Percentiles rank a stretch among this genome's conserved stretches.
Conservation (phyloP, 371 early-diverging fungal genomes). For the Mucor mucedo region DNA sequence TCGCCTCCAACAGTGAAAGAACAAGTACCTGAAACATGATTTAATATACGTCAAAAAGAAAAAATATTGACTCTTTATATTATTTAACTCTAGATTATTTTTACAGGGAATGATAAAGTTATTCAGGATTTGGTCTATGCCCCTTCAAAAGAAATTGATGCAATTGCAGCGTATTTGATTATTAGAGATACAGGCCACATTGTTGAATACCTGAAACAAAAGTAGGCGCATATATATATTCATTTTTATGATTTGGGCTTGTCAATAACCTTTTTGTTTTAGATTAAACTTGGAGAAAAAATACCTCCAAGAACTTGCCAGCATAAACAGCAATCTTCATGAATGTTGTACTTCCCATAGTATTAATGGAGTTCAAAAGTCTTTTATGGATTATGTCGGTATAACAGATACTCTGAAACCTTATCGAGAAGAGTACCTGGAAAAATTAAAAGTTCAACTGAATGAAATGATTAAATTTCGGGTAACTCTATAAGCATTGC, state of each 20-base stretch:
- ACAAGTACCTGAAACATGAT: slow-evolving; percentile 5
- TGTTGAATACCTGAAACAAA: slow-evolving; percentile 32
- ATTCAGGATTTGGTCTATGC: slow-evolving; percentile 22
- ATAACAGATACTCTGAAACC: slow-evolving; percentile 14
- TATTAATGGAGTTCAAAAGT: slow-evolving; percentile 13
- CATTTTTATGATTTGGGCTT: not conserved
- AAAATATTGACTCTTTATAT: not conserved
- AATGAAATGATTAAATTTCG: slow-evolving; percentile 18
- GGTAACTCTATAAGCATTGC: slow-evolving; percentile 13
- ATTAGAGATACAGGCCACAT: slow-evolving; percentile 27
- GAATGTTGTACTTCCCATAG: slow-evolving; percentile 10
- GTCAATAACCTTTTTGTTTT: not conserved
- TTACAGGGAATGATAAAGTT: slow-evolving; percentile 23
- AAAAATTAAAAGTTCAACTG: slow-evolving; percentile 18
- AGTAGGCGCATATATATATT: slow-evolving; percentile 5
- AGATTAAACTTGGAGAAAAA: slow-evolving; percentile 26
- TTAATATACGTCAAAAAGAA: not conserved
- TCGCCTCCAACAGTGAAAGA: slow-evolving; percentile 2
- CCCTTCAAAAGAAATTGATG: slow-evolving; percentile 28
- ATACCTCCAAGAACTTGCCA: slow-evolving; percentile 14
- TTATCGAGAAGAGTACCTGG: slow-evolving; percentile 8
- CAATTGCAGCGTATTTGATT: slow-evolving; percentile 15
- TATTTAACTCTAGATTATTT: slow-evolving; percentile 12
- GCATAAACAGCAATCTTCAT: slow-evolving; percentile 15
- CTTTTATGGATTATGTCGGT: slow-evolving; percentile 27